Evolutionary conservation across 805 yeast species (phyloP).

Genomic region (Saccharomycopsis javanensis): DNA sequence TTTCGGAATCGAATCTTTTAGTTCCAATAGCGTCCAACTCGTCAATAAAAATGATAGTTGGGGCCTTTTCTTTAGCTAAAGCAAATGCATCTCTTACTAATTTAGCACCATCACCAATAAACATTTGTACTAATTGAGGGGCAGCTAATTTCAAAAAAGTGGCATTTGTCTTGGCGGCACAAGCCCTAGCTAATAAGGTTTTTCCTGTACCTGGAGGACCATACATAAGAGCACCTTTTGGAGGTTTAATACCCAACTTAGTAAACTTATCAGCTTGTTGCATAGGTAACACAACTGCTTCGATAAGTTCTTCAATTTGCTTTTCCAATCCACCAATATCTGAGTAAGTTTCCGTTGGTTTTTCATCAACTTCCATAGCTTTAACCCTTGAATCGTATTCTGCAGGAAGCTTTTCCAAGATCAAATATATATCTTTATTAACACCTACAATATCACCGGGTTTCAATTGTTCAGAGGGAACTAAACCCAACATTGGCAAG

Average conservation of each 20-base stretch:
- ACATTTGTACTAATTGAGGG: slow-evolving; percentile 96
- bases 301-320: slow-evolving; percentile 96
- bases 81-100: slow-evolving; percentile 96
- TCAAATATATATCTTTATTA: slow-evolving; percentile 89
- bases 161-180: slow-evolving; percentile 98
- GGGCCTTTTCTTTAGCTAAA: slow-evolving; percentile 95
- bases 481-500: slow-evolving; percentile 90
- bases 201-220: slow-evolving; percentile 99
- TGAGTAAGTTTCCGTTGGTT: slow-evolving; percentile 93
- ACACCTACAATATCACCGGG: slow-evolving; percentile 99
- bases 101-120: slow-evolving; percentile 98
- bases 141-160: slow-evolving; percentile 95
- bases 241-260: slow-evolving; percentile 90
- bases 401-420: slow-evolving; percentile 89
- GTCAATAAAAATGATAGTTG: slow-evolving; percentile 94
- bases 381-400: slow-evolving; percentile 97
- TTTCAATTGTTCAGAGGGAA: slow-evolving; percentile 79
- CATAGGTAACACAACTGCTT: slow-evolving; percentile 97
- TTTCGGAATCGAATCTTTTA: slow-evolving; percentile 93
- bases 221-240: slow-evolving; percentile 96
- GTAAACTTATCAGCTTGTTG: slow-evolving; percentile 96
- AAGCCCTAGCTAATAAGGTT: slow-evolving; percentile 92
- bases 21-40: slow-evolving; percentile 99
- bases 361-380: slow-evolving; percentile 99
- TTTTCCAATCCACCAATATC: slow-evolving; percentile 98